Evolutionary conservation across 352 stramenopile species (phyloP).

Genomic region (Pythium phragmiticola): DNA sequence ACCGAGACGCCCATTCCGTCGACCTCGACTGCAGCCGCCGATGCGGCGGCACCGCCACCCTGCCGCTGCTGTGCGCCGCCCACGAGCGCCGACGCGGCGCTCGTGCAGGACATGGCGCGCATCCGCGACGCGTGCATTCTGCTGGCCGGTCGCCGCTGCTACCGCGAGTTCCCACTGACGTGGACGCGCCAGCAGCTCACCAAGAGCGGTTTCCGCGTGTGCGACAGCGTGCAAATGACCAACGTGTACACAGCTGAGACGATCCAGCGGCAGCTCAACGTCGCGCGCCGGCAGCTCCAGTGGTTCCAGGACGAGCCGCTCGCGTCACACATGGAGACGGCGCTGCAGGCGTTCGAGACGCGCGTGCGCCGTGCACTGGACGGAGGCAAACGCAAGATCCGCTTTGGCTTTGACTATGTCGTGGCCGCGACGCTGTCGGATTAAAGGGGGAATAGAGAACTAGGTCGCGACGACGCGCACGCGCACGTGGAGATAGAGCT

Average conservation of each 20-base stretch:
- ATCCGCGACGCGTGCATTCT: conserved; percentile 79
- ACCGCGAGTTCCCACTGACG: conserved; percentile 77
- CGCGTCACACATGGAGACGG: conserved; percentile 24
- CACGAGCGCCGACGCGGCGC: conserved; percentile 23
- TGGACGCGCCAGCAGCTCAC: conserved; percentile 66
- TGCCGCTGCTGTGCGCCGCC: conserved; percentile 27
- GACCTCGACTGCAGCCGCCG: background rate
- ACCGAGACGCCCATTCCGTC: conserved; percentile 29
- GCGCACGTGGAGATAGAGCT: conserved; percentile 62
- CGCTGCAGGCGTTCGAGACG: conserved; percentile 39
- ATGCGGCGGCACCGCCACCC: background rate
- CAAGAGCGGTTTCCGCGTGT: conserved; percentile 36
- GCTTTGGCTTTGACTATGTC: conserved; percentile 85
- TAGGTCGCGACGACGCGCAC: conserved; percentile 29
- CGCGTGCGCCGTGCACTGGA: conserved; percentile 27
- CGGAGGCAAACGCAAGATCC: conserved; percentile 25
- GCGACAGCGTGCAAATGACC: conserved; percentile 52
- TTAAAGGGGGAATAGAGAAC: background rate
- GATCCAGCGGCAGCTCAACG: conserved; percentile 81
- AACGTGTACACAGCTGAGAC: conserved; percentile 75
- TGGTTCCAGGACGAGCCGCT: conserved; percentile 51
- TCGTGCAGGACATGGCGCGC: conserved; percentile 45
- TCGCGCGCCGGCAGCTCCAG: conserved; percentile 68
- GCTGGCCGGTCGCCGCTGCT: conserved; percentile 64
- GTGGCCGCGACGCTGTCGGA: conserved; percentile 38